A percentile compares a stretch with the other conserved stretches of the same genome.
phyloP scores from a whole-genome alignment of 116 monocot species.

The Trichopus zeylanicus region DNA sequence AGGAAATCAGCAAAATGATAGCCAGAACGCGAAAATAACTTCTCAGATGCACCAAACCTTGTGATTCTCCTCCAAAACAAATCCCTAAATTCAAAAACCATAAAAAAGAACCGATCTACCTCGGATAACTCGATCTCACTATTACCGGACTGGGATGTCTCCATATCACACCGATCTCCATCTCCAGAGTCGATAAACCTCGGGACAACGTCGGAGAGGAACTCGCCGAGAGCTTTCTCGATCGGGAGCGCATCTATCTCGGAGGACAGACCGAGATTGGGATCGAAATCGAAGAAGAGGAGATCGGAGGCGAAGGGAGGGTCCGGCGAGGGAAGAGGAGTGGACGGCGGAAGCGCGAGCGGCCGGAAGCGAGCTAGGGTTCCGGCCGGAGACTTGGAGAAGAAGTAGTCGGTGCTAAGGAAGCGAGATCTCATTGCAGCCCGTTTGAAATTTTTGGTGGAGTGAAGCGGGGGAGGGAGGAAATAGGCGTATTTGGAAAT shows the following conservation, averaged over 20 bases:
- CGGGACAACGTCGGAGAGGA: conserved; percentile 39
- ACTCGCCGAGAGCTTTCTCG: conserved; percentile 26
- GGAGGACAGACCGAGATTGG: conserved; percentile 2
- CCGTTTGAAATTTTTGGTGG: neutral
- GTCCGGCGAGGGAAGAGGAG: conserved; percentile 5
- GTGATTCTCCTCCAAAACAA: neutral
- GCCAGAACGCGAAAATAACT: neutral
- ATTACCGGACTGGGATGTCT: neutral
- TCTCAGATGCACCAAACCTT: neutral
- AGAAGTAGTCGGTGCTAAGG: conserved; percentile 45
- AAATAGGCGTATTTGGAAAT: neutral
- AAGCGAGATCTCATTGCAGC: conserved; percentile 48
- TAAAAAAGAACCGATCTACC: conserved; percentile 7
- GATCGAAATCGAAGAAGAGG: conserved; percentile 6
- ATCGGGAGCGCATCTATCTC: conserved; percentile 29
- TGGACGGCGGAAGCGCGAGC: conserved; percentile 19
- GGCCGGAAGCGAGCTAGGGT: conserved; percentile 13
- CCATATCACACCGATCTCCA: neutral
- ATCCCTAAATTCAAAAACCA: neutral
- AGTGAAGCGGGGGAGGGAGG: neutral
- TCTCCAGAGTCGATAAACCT: conserved; percentile 8
- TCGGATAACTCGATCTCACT: conserved; percentile 8
- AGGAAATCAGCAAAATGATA: neutral
- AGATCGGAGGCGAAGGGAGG: conserved; percentile 14
- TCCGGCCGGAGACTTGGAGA: conserved; percentile 11